Percentiles rank a stretch among this genome's conserved stretches.
These are phyloP conservation scores for Meredithiella fracta DNA, from an alignment of 2,329 filamentous ascomycete genomes.

Conservation along the genomic window DNA sequence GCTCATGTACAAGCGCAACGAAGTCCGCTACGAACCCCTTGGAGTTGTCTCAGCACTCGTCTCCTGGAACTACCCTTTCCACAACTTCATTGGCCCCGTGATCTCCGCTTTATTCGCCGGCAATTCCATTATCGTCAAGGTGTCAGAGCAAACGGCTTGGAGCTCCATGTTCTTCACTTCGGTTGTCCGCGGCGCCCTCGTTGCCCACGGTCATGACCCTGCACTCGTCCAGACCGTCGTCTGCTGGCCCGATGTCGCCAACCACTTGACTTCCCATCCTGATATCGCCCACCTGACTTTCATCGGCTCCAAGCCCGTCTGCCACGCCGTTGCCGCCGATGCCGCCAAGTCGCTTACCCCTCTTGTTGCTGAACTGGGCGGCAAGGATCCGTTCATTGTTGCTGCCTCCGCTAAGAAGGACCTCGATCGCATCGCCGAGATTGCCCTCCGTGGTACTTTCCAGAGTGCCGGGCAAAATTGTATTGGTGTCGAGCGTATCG, in stretches of 20 bases:
- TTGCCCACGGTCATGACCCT: slow-evolving; percentile 66
- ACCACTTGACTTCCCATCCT: slow-evolving; percentile 69
- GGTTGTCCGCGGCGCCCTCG: slow-evolving; percentile 63
- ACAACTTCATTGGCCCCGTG: slow-evolving; percentile 83
- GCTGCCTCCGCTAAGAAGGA: slow-evolving; percentile 58
- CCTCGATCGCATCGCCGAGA: slow-evolving; percentile 57
- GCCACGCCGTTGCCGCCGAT: slow-evolving; percentile 71
- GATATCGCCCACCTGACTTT: slow-evolving; percentile 82
- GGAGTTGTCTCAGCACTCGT: slow-evolving; percentile 86
- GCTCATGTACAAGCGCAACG: slow-evolving; percentile 91
- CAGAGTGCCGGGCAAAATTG: slow-evolving; percentile 95
- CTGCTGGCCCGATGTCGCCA: slow-evolving; percentile 75
- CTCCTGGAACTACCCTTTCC: slow-evolving; percentile 95
- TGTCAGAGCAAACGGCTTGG: slow-evolving; percentile 92
- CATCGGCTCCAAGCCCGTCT: slow-evolving; percentile 77
- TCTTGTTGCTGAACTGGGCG: slow-evolving; percentile 78
- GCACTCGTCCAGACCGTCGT: slow-evolving; percentile 69
- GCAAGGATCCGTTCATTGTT: slow-evolving; percentile 83
- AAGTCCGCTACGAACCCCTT: slow-evolving; percentile 77
- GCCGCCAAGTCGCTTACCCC: slow-evolving; percentile 78
- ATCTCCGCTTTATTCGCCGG: slow-evolving; percentile 84
- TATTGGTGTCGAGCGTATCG: slow-evolving; percentile 87
- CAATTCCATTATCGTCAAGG: slow-evolving; percentile 84
- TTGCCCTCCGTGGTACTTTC: slow-evolving; percentile 83
- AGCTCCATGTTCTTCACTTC: slow-evolving; percentile 66